Evolutionary conservation across 2,329 filamentous ascomycete species (phyloP).

Genomic region (Ceratocystis colombiana): DNA sequence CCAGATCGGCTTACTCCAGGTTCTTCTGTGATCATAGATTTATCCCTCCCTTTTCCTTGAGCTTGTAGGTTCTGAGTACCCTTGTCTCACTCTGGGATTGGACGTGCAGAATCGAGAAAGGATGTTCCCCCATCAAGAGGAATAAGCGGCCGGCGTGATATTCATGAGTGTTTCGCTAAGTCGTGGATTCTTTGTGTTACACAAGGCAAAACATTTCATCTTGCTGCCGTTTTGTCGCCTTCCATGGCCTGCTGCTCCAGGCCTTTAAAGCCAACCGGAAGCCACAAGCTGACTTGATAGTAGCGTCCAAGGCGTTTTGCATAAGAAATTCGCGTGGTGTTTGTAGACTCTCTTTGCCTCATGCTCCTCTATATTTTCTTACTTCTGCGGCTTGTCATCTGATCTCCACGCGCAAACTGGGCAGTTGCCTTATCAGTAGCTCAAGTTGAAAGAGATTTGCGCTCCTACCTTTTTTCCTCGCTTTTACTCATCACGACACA

Average conservation of each 20-base stretch:
- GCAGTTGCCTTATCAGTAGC: neutral
- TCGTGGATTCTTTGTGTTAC: neutral
- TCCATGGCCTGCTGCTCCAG: neutral
- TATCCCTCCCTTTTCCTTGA: neutral
- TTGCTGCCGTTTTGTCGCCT: neutral
- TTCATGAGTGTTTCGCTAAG: neutral
- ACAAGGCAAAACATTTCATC: slow-evolving; percentile 3
- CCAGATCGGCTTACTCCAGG: neutral
- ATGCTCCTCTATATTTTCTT: neutral
- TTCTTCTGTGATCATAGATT: neutral
- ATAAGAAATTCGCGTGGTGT: neutral
- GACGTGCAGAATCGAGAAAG: slow-evolving; percentile 3
- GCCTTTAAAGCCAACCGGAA: neutral
- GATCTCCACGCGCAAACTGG: neutral
- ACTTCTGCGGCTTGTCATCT: neutral
- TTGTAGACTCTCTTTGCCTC: neutral
- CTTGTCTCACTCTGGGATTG: slow-evolving; percentile 1
- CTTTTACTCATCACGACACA: neutral
- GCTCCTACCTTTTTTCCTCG: neutral
- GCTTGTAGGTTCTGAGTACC: neutral
- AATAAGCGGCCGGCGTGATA: neutral
- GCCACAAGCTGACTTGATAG: neutral
- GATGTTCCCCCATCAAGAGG: neutral
- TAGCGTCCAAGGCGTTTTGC: neutral
- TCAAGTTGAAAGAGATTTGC: neutral